phyloP scores from a whole-genome alignment of 139 green algal species.

The Diplosphaera chodatii region DNA sequence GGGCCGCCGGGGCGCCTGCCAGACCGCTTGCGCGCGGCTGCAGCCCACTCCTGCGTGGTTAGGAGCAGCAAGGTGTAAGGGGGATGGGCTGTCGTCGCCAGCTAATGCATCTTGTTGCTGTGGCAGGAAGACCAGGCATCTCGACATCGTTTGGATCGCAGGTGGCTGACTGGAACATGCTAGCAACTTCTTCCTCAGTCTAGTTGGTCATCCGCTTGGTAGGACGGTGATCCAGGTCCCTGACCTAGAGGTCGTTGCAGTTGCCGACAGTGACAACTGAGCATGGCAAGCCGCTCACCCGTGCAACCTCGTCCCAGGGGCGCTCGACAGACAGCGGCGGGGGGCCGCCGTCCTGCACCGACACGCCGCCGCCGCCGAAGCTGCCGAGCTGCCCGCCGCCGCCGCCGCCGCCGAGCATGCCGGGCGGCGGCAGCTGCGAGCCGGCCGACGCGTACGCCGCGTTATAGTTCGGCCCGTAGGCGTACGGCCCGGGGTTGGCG shows the following conservation, averaged over 20 bases:
- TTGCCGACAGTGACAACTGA: too few species aligned
- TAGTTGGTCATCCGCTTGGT: too few species aligned
- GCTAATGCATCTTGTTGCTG: too few species aligned
- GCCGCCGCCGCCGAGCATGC: background rate
- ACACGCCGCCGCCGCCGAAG: background rate
- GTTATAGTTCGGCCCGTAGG: background rate
- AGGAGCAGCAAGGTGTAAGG: too few species aligned
- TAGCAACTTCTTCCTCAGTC: too few species aligned
- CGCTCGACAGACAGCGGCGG: slow-evolving; percentile 36
- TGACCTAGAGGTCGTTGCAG: too few species aligned
- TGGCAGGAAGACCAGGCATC: too few species aligned
- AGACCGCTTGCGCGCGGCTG: background rate
- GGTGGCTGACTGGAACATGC: too few species aligned
- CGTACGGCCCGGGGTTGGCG: background rate
- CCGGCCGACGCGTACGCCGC: too few species aligned
- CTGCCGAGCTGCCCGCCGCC: background rate
- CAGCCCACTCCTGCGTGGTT: background rate
- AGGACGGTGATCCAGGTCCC: too few species aligned
- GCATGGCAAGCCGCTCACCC: background rate
- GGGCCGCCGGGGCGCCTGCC: background rate
- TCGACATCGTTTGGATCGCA: too few species aligned
- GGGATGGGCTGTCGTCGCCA: too few species aligned
- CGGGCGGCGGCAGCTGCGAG: background rate
- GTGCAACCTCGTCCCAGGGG: slow-evolving; percentile 28
- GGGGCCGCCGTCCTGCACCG: background rate